Base-by-base conservation (phyloP, 768 basidiomycete genomes). In the Auricularia auricula-judae region DNA sequence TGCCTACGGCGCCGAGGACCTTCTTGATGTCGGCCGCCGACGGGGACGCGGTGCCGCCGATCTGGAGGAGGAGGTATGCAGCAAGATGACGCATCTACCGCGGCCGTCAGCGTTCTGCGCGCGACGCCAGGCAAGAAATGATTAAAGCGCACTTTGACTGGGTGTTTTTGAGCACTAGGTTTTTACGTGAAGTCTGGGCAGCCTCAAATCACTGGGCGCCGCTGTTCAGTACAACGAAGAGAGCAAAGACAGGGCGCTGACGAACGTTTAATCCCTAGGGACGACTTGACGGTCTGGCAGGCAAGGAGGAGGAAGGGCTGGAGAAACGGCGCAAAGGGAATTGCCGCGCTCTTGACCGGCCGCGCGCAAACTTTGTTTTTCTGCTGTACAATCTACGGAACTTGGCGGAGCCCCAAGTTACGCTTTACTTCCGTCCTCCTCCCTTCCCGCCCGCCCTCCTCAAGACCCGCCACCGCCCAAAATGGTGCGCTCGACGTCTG, bases 51-150 rank as follows among this genome's bases (percentile, higher is more conserved):
- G 98, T 98, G 64, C 97, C 97, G 70, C 93, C 97, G 74, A 86
- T 84, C 77, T 90, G 89, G 79, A 98, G 93, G 75, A 99, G 93
- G 66, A 99, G 86, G 83, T 97, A 98, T 69, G 93, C 92, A 79
- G 93, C 95, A 77, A 98, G 80, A 74, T 93, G 80, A 78, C 90
- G 90, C 91, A 93, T 93, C 88, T 70, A 34, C 2, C 12, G 11
- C n/a, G n/a, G 39, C 3, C 29, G 56, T 59, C 56, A 59, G 56
- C 21, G 29, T 16, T 21, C 14, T 18, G 47, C 47, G 47, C 8
- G 47, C 56, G 56, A 8, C 29, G 33, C 23, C 7, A 3, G 29
- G 42, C 29, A 12, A 42, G 29, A 36, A 11, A 39, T 44, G 3
- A 65, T 36, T 42, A 64, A 29, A 29, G 29, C 33, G 63, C 68